Base-by-base conservation (phyloP, 2,329 filamentous ascomycete genomes). In the Helminthosporium solani region DNA sequence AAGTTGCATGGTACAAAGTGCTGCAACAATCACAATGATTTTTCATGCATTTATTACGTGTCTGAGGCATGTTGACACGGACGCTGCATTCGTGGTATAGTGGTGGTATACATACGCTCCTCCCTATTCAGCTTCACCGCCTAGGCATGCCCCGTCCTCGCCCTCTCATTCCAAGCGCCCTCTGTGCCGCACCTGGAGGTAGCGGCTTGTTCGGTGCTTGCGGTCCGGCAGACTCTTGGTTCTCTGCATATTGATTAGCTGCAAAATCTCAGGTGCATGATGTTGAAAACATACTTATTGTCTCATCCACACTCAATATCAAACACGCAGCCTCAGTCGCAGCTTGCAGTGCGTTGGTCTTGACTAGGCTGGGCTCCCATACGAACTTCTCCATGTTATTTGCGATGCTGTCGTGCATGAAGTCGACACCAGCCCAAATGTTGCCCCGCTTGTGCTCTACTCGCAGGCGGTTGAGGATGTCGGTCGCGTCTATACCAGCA, bases 321-420 rank as follows among this genome's bases (percentile, higher is more conserved):
- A 99, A 75, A 76, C 94, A 99, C 59, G 87, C 88, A 18, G 94
- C 94, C 75, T 99, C 94, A 25, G 91, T 91, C 41, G 94, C 94
- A 16, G 94, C 92, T 76, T 96, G 90, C 56, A 99, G 87, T 58
- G 94, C 94, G 72, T 99, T 99, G 72, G 95, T 80, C 84, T 99
- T 99, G 68, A 99, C 88, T 54, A 97, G 78, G 38, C 88, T 87
- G 5, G 94, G 94, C 75, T 99, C 94, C 94, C 94, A 99, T 33
- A 99, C 94, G 70, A 97, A 99, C 46, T 82, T 85, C 69, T 89
- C 87, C 81, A 97, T 86, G 79, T 97, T 97, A 75, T 99, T 88
- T 47, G 89, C 80, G 53, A 96, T 88, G 52, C 91, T 91, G 75
- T 99, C 94, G 63, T 90, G 84, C 57, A 85, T 78, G 68, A 99